Base-by-base conservation (phyloP, 2,329 filamentous ascomycete species). In the Blastomyces percursus region DNA sequence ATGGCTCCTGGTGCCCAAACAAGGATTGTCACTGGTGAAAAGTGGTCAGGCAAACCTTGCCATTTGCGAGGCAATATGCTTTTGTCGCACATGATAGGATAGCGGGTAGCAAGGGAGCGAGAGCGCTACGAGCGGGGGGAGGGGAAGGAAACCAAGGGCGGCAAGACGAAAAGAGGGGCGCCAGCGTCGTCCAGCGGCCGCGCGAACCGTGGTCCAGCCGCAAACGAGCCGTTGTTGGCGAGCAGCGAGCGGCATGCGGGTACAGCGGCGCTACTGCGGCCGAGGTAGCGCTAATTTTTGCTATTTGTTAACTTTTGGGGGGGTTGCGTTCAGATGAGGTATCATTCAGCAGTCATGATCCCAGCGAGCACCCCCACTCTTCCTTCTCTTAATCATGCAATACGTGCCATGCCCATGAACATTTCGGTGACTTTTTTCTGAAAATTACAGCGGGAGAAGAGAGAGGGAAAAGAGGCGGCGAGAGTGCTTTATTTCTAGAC, bases 181-280 rank as follows among this genome's bases (percentile, higher is more conserved):
- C 30, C 35, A 24, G 35, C 32, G 32, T n/a, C 52, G n/a, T 16
- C 32, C 32, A 24, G 40, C 32, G 55, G 12, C 30, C 16, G 30
- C 21, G 55, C 6, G 40, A 59, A 30, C 40, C 40, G 24, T 59
- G 27, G 16, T 35, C 32, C 42, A 19, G 56, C 38, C 27, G 42
- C 56, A 46, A 59, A 59, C 40, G 42, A 59, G 42, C 38, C 55
- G 32, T n/a, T 35, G 19, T 54, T 48, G 42, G 44, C 60, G 60
- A 61, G 46, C 46, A 55, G 21, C 35, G 60, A 56, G 60, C 60
- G 50, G 51, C 60, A 61, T 61, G 60, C 60, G 60, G 30, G 32
- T 54, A 54, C 52, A 42, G 59, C 24, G 48, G 59, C 59, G 59
- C 59, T 61, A 51, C 59, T 61, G 59, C 50, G 46, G 32, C 16